phyloP scores from a whole-genome alignment of 768 basidiomycete species.

The Leucosporidium yakuticum region DNA sequence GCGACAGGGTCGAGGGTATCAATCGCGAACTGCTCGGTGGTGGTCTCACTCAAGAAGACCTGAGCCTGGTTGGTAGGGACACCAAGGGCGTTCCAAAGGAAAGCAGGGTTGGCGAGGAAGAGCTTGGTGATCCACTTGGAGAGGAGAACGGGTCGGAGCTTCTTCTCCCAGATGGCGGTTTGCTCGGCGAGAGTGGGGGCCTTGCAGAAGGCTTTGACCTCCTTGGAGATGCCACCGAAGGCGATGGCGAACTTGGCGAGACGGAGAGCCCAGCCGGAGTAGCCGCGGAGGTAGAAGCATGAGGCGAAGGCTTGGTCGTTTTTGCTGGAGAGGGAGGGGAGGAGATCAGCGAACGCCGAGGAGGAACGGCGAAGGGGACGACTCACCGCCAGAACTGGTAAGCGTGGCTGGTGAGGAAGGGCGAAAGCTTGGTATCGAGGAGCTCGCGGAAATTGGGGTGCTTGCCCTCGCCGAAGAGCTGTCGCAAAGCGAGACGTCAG shows the following conservation, averaged over 20 bases:
- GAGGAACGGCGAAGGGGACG: slow-evolving; percentile 48
- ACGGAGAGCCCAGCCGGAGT: slow-evolving; percentile 47
- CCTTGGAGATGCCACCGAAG: slow-evolving; percentile 55
- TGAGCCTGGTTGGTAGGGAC: slow-evolving; percentile 49
- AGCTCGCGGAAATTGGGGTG: slow-evolving; percentile 58
- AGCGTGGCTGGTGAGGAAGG: slow-evolving; percentile 62
- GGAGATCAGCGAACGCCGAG: slow-evolving; percentile 64
- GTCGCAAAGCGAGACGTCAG: slow-evolving; percentile 16
- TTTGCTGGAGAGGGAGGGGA: slow-evolving; percentile 34
- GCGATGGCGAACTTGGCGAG: slow-evolving; percentile 57
- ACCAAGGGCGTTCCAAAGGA: slow-evolving; percentile 53
- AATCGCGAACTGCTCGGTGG: slow-evolving; percentile 44
- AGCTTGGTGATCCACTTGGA: slow-evolving; percentile 44
- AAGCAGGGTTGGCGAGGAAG: slow-evolving; percentile 33
- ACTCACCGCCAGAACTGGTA: slow-evolving; percentile 72
- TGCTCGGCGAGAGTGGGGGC: slow-evolving; percentile 57
- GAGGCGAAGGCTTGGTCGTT: slow-evolving; percentile 51
- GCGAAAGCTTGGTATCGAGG: slow-evolving; percentile 58
- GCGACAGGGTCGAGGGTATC: slow-evolving; percentile 48
- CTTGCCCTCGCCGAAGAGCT: slow-evolving; percentile 60
- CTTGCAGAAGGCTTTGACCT: slow-evolving; percentile 55
- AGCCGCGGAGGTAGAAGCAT: slow-evolving; percentile 64
- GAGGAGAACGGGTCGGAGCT: slow-evolving; percentile 58
- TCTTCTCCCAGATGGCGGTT: slow-evolving; percentile 57
- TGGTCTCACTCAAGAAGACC: slow-evolving; percentile 30